Evolutionary conservation across 2,329 filamentous ascomycete genomes (phyloP), one percentile per base, ranked within the genome.

Genomic region (Bipolaris sorokiniana): DNA sequence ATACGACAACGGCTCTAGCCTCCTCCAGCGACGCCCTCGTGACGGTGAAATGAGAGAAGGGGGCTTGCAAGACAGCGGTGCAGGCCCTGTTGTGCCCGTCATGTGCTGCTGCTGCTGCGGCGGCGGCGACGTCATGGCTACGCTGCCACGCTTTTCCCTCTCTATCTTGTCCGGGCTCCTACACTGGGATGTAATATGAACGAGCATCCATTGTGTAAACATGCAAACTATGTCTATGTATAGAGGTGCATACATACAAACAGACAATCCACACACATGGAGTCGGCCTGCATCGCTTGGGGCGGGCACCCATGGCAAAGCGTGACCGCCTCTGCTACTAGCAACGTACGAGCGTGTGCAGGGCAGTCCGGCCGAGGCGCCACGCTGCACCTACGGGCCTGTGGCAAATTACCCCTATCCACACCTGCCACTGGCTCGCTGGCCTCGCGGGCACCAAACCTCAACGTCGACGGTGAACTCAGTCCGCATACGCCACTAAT

Each of bases 371-470:
- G 34, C 54, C 44, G 50, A 54, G 38, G 36, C 28, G 40, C 41
- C 54, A 31, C 50, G 31, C 23, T 38, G 37, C 49, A 48, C 37
- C 49, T 42, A 52, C 54, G 31, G 34, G 7, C 28, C n/a, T 48
- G 54, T 57, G 54, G 54, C 54, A 57, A 57, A 54, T 54, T 57
- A 54, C 54, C 54, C 54, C 54, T 57, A 54, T 57, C 46, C 26
- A 2, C 26, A 28, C 10, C 38, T 50, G 54, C 44, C 36, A 50
- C 31, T 48, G 45, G 46, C 49, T 34, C 42, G 37, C 42, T 36
- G 42, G 48, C 48, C 49, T 34, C 42, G 44, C 42, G 42, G 42
- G 48, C 48, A 26, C 48, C 38, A 28, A 41, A 54, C 48, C 34
- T 47, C 45, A 55, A 59, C 53, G 61, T 54, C 54, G 38, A 31